Percentiles rank a stretch among this genome's conserved stretches.
Conservation (phyloP, 768 basidiomycete species). For the Hypholoma sublateritium region DNA sequence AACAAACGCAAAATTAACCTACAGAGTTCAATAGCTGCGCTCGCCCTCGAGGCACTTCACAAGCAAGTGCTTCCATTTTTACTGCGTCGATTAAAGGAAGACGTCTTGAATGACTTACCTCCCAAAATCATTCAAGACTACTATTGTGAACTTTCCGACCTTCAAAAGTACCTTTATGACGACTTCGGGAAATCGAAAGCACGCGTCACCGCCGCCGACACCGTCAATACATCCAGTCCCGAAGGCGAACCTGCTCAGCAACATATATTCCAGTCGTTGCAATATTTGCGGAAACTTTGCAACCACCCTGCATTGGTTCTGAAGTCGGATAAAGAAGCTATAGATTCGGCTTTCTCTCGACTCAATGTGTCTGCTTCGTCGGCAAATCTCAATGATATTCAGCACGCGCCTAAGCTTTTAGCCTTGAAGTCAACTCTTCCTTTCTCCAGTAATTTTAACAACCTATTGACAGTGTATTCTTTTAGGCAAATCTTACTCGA, state of each 20-base stretch:
- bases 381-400: constrained; percentile 67
- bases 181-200: constrained; percentile 86
- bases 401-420: constrained; percentile 90
- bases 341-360: constrained; percentile 49
- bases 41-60: constrained; percentile 93
- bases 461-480: background rate
- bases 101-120: constrained; percentile 92
- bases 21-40: constrained; percentile 58
- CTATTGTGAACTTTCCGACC: constrained; percentile 93
- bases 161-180: constrained; percentile 94
- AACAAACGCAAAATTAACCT: background rate
- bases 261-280: constrained; percentile 96
- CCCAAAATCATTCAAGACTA: constrained; percentile 99
- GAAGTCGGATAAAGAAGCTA: constrained; percentile 66
- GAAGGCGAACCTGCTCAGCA: constrained; percentile 53
- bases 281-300: constrained; percentile 96
- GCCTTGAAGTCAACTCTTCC: constrained; percentile 71
- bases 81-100: constrained; percentile 93
- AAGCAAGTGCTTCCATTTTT: constrained; percentile 99
- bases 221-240: constrained; percentile 47
- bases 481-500: constrained; percentile 88
- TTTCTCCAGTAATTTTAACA: constrained; percentile 4
- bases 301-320: constrained; percentile 95
- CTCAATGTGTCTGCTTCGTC: constrained; percentile 47
- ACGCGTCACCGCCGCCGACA: constrained; percentile 60